phyloP scores from a whole-genome alignment of 1,284 basidiomycete species.

The Ceratobasidium papillatum region DNA sequence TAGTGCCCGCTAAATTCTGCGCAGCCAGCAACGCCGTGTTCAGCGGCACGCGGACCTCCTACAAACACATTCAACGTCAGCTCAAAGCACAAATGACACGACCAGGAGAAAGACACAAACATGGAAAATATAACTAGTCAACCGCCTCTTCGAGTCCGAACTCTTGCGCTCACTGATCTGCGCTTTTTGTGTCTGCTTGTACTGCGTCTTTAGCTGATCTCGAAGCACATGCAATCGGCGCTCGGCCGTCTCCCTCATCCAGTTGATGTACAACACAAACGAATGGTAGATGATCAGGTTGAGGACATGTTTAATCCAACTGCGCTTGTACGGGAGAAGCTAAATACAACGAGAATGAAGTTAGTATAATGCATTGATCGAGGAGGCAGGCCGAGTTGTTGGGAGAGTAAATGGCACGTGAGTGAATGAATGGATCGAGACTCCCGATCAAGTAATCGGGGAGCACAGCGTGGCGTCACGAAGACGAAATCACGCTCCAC shows the following conservation, averaged over 20 bases:
- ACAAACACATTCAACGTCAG: constrained; percentile 40
- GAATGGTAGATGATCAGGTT: constrained; percentile 70
- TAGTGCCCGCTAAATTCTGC: constrained; percentile 85
- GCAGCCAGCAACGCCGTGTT: constrained; percentile 89
- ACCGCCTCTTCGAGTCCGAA: constrained; percentile 71
- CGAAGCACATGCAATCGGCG: constrained; percentile 41
- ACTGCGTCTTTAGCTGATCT: constrained; percentile 54
- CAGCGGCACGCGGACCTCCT: constrained; percentile 85
- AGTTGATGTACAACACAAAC: constrained; percentile 42
- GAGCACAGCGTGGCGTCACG: constrained; percentile 7
- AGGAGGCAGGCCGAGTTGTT: background rate
- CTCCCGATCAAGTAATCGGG: constrained; percentile 7
- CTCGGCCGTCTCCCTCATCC: constrained; percentile 39
- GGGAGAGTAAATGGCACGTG: background rate
- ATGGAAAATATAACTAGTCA: constrained; percentile 85
- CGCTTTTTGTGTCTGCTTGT: constrained; percentile 80
- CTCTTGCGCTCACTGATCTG: constrained; percentile 84
- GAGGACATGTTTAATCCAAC: constrained; percentile 53
- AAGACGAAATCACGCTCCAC: too few relatives aligned
- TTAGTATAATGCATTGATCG: background rate
- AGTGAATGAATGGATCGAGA: background rate
- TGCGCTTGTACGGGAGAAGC: constrained; percentile 13
- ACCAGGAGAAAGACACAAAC: constrained; percentile 51
- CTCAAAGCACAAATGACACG: background rate
- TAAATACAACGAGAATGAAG: background rate